Base-by-base conservation (phyloP, 371 early-diverging fungal species). In the Mucor lusitanicus region DNA sequence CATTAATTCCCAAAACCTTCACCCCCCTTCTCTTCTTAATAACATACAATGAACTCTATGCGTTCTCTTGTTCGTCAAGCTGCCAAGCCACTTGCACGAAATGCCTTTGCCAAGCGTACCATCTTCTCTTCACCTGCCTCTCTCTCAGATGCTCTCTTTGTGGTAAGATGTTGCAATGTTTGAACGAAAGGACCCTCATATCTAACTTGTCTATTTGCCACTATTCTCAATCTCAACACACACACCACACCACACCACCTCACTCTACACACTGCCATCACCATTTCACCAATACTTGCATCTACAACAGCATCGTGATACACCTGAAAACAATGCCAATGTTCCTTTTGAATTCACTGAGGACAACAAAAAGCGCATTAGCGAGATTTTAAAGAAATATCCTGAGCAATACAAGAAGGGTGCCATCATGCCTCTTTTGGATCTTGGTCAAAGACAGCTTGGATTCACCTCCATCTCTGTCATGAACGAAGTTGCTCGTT, bases 381-480 rank as follows among this genome's bases (percentile, higher is more conserved):
- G 90, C 61, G 93, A 90, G 68, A 95, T 98, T 61, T 79, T 99
- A 64, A 90, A 91, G 63, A 95, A 95, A 80, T 99, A 98, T 73
- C 99, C 99, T 64, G 87, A 94, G 54, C 97, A 99, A 79, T 99
- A 97, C 85, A 98, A 97, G 82, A 97, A 97, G 90, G 97, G 88
- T 21, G 99, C 99, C 59, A 89, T 90, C 76, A 98, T 99, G 80
- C 99, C 99, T 28, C 87, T 99, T 48, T 85, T 99, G 67, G 95
- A 99, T 81, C 77, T 99, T 57, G 98, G 93, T 50, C 99, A 99
- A 80, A 88, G 96, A 74, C 98, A 99, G 85, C 81, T 91, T 71
- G 95, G 95, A 53, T 99, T 88, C 85, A 96, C 96, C 11, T 90
- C 91, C 68, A 85, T 99, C 67, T 90, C 94, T 33, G 97, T 95